These are phyloP conservation scores for Phytophthora multivora DNA, from an alignment of 352 stramenopile genomes.

Conservation along the genomic window DNA sequence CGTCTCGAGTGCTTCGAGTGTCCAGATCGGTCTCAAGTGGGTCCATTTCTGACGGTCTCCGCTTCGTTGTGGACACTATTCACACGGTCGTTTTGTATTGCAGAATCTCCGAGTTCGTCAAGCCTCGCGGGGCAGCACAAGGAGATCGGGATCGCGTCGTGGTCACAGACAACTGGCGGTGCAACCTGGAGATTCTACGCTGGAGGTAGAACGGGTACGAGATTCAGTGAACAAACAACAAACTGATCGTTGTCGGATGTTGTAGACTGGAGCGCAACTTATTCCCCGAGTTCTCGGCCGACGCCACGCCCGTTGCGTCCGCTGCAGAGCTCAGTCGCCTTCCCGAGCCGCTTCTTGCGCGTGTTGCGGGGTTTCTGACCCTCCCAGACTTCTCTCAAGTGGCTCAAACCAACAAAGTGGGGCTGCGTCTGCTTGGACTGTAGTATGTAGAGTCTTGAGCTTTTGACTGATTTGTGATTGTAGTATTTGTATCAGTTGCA, in stretches of 20 bases:
- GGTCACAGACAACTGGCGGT: constrained; percentile 33
- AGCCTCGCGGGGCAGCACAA: constrained; percentile 3
- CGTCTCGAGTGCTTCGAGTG: constrained; percentile 28
- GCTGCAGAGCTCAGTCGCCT: constrained; percentile 51
- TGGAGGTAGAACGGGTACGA: constrained; percentile 35
- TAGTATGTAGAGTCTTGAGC: not conserved
- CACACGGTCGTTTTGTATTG: constrained; percentile 9
- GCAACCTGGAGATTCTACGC: constrained; percentile 44
- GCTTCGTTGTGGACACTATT: not conserved
- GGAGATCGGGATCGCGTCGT: constrained; percentile 4
- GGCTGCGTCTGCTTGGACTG: not conserved
- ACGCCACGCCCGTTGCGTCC: constrained; percentile 10
- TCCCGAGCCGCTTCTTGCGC: constrained; percentile 33
- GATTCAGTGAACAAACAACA: not conserved
- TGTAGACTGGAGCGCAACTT: constrained; percentile 50
- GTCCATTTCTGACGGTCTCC: constrained; percentile 9
- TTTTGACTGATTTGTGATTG: not conserved
- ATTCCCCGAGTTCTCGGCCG: constrained; percentile 35
- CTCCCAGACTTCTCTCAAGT: constrained; percentile 40
- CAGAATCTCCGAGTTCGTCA: constrained; percentile 54
- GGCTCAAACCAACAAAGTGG: constrained; percentile 46
- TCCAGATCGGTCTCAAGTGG: constrained; percentile 42
- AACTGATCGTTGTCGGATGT: not conserved
- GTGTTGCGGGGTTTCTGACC: constrained; percentile 35
- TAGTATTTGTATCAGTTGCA: constrained; percentile 38